These are phyloP conservation scores for Petunia axillaris DNA, from an alignment of 257 asterid species.

Conservation along the genomic window DNA sequence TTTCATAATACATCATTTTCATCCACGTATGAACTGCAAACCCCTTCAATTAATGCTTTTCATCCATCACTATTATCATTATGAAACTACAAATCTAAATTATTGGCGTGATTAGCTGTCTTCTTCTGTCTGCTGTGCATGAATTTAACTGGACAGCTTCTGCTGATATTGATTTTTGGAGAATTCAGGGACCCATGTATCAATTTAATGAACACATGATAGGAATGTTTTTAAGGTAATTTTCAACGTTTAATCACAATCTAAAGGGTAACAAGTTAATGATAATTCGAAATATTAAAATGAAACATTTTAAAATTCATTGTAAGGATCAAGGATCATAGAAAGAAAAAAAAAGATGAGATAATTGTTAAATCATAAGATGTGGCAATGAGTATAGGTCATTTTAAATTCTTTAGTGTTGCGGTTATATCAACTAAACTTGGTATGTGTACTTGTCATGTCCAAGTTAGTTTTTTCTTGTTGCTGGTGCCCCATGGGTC, in stretches of 20 bases:
- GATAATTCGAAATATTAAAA: neutral
- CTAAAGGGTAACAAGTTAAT: too few relatives aligned
- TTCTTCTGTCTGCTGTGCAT: neutral
- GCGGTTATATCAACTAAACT: too few relatives aligned
- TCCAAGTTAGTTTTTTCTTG: too few relatives aligned
- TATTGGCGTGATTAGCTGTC: neutral
- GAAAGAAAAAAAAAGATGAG: neutral
- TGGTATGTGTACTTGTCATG: too few relatives aligned
- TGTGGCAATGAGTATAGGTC: too few relatives aligned
- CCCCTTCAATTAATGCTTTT: neutral
- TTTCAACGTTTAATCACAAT: neutral
- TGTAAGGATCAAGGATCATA: neutral
- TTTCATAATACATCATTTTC: neutral
- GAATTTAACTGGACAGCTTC: slow-evolving; percentile 10
- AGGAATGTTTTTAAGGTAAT: neutral
- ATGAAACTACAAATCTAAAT: neutral
- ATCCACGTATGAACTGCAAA: slow-evolving; percentile 5
- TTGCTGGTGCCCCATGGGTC: too few relatives aligned
- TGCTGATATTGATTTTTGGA: neutral
- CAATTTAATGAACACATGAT: too few relatives aligned
- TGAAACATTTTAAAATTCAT: neutral
- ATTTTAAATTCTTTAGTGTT: too few relatives aligned
- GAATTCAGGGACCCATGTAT: neutral
- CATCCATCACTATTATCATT: neutral
- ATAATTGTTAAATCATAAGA: neutral